Percentiles rank a stretch among this genome's conserved stretches.
Evolutionary conservation across 2,329 filamentous ascomycete species (phyloP).

Genomic region (Alternaria conjuncta): DNA sequence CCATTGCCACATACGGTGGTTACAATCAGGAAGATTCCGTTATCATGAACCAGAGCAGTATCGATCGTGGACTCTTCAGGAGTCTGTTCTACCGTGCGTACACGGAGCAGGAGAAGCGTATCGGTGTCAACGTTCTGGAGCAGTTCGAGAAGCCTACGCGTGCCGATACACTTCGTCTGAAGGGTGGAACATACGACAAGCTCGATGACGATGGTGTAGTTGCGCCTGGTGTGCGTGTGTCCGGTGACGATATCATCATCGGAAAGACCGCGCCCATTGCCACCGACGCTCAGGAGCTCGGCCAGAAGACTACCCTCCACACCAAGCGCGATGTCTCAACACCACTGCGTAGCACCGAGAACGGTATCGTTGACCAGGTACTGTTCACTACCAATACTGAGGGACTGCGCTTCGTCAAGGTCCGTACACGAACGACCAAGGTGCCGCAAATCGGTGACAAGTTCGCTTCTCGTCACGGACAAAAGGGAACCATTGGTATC

Average conservation of each 20-base stretch:
- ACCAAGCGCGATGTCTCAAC: slow-evolving; percentile 96
- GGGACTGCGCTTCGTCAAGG: slow-evolving; percentile 94
- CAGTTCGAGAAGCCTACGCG: slow-evolving; percentile 94
- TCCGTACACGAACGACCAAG: slow-evolving; percentile 96
- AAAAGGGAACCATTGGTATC: slow-evolving; percentile 99
- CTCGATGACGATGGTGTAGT: slow-evolving; percentile 96
- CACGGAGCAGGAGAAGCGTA: slow-evolving; percentile 94
- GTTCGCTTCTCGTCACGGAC: slow-evolving; percentile 97
- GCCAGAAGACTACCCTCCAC: slow-evolving; percentile 87
- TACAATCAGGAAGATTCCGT: slow-evolving; percentile 99
- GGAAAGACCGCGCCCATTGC: slow-evolving; percentile 97
- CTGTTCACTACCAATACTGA: slow-evolving; percentile 94
- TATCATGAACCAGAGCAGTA: slow-evolving; percentile 99
- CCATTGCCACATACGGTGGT: slow-evolving; percentile 95
- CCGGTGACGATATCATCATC: slow-evolving; percentile 98
- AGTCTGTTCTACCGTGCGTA: slow-evolving; percentile 98
- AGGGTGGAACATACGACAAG: slow-evolving; percentile 96
- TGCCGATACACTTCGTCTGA: slow-evolving; percentile 85
- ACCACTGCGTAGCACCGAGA: slow-evolving; percentile 91
- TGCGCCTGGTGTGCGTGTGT: slow-evolving; percentile 90
- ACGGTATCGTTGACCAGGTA: slow-evolving; percentile 93
- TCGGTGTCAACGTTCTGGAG: slow-evolving; percentile 92
- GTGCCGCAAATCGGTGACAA: slow-evolving; percentile 99
- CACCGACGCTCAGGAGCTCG: slow-evolving; percentile 89
- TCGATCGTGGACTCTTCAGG: slow-evolving; percentile 95